A percentile compares a stretch with the other conserved stretches of the same genome.
phyloP scores from a whole-genome alignment of 2,329 filamentous ascomycete species.

The Huntiella abstrusa region DNA sequence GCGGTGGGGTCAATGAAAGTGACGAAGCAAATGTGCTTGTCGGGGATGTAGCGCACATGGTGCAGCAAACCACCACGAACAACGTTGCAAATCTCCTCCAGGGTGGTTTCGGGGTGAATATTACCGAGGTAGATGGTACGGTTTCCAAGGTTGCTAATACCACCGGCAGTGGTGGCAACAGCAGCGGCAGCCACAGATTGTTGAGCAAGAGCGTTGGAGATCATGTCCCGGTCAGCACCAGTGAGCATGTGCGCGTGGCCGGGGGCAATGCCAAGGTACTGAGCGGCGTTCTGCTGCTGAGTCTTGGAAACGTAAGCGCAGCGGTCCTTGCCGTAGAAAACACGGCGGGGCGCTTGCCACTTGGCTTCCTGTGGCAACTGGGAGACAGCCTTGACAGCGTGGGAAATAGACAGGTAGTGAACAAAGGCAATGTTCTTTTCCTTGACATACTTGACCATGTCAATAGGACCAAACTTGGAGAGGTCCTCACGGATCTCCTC shows the following conservation, averaged over 20 bases:
- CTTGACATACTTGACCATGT: conserved; percentile 91
- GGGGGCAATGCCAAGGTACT: conserved; percentile 92
- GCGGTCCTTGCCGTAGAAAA: conserved; percentile 97
- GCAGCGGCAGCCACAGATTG: conserved; percentile 94
- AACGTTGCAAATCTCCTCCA: conserved; percentile 99
- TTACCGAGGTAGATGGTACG: conserved; percentile 95
- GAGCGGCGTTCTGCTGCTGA: conserved; percentile 95
- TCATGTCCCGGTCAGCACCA: conserved; percentile 85
- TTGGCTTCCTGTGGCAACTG: conserved; percentile 91
- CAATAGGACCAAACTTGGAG: conserved; percentile 88
- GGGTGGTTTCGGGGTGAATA: conserved; percentile 96
- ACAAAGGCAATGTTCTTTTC: conserved; percentile 98
- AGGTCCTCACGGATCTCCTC: conserved; percentile 88
- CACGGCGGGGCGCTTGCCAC: conserved; percentile 87
- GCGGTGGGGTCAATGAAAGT: conserved; percentile 98
- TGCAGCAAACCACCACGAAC: conserved; percentile 88
- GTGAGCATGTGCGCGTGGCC: conserved; percentile 94
- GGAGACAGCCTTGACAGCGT: conserved; percentile 93
- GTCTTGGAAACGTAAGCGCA: conserved; percentile 99
- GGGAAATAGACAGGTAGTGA: conserved; percentile 91
- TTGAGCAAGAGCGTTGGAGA: conserved; percentile 88
- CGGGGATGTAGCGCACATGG: conserved; percentile 96
- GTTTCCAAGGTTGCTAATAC: conserved; percentile 94
- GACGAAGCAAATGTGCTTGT: conserved; percentile 99
- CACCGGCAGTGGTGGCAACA: conserved; percentile 87